These are phyloP conservation scores for Coemansia sp. DNA, from an alignment of 192 early-diverging fungal genomes.

Conservation along the genomic window DNA sequence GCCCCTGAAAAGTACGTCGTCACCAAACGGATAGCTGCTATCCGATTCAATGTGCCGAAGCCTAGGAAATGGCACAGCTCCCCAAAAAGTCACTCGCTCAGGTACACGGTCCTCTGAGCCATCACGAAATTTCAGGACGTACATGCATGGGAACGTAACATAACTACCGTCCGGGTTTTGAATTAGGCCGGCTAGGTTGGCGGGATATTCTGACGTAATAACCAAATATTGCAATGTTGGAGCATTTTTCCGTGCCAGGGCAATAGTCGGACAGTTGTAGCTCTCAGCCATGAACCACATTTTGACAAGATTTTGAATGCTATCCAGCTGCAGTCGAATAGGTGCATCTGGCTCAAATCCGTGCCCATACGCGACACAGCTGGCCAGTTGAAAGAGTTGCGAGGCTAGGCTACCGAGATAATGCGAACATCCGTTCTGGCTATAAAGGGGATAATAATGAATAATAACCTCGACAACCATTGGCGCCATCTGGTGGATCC, in stretches of 20 bases:
- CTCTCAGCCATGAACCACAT: neutral
- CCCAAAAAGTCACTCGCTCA: neutral
- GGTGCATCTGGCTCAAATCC: neutral
- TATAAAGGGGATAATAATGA: neutral
- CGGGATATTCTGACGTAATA: neutral
- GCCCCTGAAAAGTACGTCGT: slow-evolving; percentile 9
- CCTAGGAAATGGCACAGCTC: neutral
- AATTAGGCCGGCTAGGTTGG: neutral
- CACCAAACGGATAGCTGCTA: slow-evolving; percentile 4
- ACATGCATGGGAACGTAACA: neutral
- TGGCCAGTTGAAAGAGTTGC: neutral
- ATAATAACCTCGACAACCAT: neutral
- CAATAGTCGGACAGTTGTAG: neutral
- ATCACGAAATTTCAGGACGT: neutral
- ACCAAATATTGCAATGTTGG: neutral
- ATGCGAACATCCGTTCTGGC: neutral
- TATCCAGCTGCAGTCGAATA: neutral
- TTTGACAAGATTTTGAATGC: neutral
- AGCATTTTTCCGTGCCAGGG: neutral
- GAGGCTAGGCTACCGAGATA: neutral
- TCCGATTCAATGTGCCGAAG: neutral
- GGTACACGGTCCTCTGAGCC: neutral
- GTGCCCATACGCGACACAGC: neutral
- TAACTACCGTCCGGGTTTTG: neutral
- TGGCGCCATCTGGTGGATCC: neutral